Evolutionary conservation across 1,284 basidiomycete species (phyloP), one percentile per base, ranked within the genome.

Genomic region (Rhodotorula mucilaginosa): DNA sequence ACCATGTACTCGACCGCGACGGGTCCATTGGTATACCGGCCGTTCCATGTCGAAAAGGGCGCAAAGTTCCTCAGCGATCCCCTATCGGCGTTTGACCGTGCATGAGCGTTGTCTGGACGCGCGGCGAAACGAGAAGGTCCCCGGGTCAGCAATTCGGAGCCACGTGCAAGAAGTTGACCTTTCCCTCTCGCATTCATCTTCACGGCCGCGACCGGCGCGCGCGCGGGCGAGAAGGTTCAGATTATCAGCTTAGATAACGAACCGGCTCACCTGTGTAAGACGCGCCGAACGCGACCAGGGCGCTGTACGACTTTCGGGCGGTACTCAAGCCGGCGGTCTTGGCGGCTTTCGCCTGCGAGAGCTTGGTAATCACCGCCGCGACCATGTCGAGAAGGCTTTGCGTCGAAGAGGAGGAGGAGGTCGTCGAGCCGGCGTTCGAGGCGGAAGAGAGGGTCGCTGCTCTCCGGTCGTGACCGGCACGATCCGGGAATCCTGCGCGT

Each of bases 1-100:
- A 70, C 74, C 70, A 76, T 70, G 51, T 63, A 72, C 56, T 76
- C 74, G 58, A 74, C 72, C 0, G 57, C 74, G 21, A 76, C 74
- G 51, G 59, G 58, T 2, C 74, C 74, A 29, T 76, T 76, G 48
- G 72, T 52, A 62, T 74, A 76, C 21, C 67, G 58, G 15, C 74
- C 74, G 29, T 58, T 61, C 23, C 54, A 67, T 44, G 56, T 51
- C 52, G 58, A 39, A 54, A 70, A 76, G 6, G 74, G 74, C n/a
- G 51, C 51, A 51, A 70, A 76, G 13, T 70, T 3, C 6, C 74
- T 51, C 6, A 76, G 52, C 16, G 68, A 70, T 12, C 62, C 56
- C 10, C 52, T 21, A 44, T 72, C 64, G 16, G 59, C 12, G 1
- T 49, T 3, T 1, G 52, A 52, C 4, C 74, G 72, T 2, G 60